Evolutionary conservation across 2,329 filamentous ascomycete species (phyloP).

Genomic region (Alternaria triticina): DNA sequence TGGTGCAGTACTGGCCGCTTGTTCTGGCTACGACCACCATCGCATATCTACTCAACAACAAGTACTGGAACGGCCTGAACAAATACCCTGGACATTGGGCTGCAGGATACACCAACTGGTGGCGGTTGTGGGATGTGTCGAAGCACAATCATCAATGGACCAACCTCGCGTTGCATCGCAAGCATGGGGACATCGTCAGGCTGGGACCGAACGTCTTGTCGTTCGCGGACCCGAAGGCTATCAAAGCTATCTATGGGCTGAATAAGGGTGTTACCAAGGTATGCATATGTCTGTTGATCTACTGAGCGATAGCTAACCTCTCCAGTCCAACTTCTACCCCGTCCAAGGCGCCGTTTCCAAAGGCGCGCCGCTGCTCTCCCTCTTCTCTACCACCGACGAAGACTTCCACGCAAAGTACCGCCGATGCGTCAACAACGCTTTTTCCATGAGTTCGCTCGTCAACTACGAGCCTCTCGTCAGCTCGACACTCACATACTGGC

Average conservation of each 20-base stretch:
- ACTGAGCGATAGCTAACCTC: background rate
- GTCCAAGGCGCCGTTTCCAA: slow-evolving; percentile 76
- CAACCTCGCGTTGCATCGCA: slow-evolving; percentile 70
- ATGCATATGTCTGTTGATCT: slow-evolving; percentile 13
- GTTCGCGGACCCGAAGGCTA: slow-evolving; percentile 73
- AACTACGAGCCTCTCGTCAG: slow-evolving; percentile 83
- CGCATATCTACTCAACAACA: slow-evolving; percentile 52
- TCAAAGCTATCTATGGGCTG: slow-evolving; percentile 79
- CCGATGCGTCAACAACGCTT: slow-evolving; percentile 76
- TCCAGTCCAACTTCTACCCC: slow-evolving; percentile 78
- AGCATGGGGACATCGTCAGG: slow-evolving; percentile 76
- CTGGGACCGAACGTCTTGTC: slow-evolving; percentile 76
- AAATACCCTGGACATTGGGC: slow-evolving; percentile 75
- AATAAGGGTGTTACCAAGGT: slow-evolving; percentile 85
- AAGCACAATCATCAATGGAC: slow-evolving; percentile 70
- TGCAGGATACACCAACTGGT: slow-evolving; percentile 74
- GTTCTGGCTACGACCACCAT: slow-evolving; percentile 40
- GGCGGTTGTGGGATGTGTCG: slow-evolving; percentile 74
- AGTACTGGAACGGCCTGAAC: slow-evolving; percentile 64
- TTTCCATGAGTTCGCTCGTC: slow-evolving; percentile 77
- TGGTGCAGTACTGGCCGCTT: slow-evolving; percentile 52
- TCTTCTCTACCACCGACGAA: slow-evolving; percentile 80
- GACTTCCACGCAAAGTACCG: slow-evolving; percentile 77
- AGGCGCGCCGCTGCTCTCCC: slow-evolving; percentile 70
- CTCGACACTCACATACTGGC: slow-evolving; percentile 73